Conservation (phyloP, 2,329 filamentous ascomycete species). For the Aspergillus fischeri region DNA sequence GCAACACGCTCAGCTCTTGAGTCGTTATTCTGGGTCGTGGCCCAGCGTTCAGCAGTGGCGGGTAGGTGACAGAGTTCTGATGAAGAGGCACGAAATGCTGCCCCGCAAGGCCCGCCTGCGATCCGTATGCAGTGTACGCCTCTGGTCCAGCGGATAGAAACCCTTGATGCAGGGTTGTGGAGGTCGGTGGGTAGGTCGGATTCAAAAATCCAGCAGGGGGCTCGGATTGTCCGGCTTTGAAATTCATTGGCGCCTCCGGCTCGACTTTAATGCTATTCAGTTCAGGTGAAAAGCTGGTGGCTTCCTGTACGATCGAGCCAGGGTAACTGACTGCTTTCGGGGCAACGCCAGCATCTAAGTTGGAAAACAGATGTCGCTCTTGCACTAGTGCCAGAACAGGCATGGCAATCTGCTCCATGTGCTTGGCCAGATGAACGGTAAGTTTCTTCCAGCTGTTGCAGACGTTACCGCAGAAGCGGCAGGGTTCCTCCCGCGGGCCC, state of each 20-base stretch:
- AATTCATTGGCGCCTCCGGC: slow-evolving; percentile 7
- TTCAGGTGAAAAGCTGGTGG: slow-evolving; percentile 6
- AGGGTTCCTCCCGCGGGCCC: slow-evolving; percentile 70
- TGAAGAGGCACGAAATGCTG: slow-evolving; percentile 22
- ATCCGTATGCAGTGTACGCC: slow-evolving; percentile 7
- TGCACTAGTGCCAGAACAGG: slow-evolving; percentile 61
- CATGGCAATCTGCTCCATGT: slow-evolving; percentile 88
- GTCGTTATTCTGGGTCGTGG: slow-evolving; percentile 19
- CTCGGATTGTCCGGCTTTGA: slow-evolving; percentile 6
- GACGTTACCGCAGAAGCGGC: slow-evolving; percentile 77
- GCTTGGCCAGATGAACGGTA: slow-evolving; percentile 87
- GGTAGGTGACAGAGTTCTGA: slow-evolving; percentile 31
- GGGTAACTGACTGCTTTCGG: slow-evolving; percentile 5
- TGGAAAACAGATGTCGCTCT: slow-evolving; percentile 35
- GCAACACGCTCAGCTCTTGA: slow-evolving; percentile 16
- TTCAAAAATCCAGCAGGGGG: slow-evolving; percentile 9
- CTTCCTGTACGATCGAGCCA: slow-evolving; percentile 5
- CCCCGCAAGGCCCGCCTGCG: slow-evolving; percentile 7
- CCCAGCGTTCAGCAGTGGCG: slow-evolving; percentile 29
- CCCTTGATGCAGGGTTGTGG: slow-evolving; percentile 21
- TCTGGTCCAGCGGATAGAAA: slow-evolving; percentile 27
- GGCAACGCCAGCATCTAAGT: slow-evolving; percentile 6
- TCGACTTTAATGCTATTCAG: slow-evolving; percentile 5
- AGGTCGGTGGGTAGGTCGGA: slow-evolving; percentile 13
- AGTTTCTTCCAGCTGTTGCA: slow-evolving; percentile 89